Base-by-base conservation (phyloP, 805 yeast species). In the Saccharomycopsis selenospora region DNA sequence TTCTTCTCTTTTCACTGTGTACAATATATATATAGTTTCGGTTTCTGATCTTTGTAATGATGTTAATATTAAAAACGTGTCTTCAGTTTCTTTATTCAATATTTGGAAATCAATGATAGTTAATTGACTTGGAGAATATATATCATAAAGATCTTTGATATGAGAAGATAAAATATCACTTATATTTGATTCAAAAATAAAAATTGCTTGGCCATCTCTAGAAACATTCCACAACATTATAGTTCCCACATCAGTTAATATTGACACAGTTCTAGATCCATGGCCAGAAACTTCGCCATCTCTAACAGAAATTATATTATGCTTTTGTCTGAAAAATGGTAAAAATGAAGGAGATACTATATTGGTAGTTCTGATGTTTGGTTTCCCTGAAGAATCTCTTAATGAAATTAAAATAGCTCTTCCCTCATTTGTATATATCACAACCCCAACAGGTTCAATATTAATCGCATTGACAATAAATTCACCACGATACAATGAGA, bases 381-480 rank as follows among this genome's bases (percentile, higher is more conserved):
- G 79, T 56, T 78, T 81, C 27, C 95, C 91, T 29, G 76, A 69
- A 42, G 76, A 69, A 61, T 88, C 93, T 52, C 83, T 75, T 27
- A 89, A 66, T 0, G 81, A 69, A 2, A 87, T 59, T 40, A 85
- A 67, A 4, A 82, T 61, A 40, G 82, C 76, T 51, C 90, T 70
- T 22, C 87, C 87, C 52, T 75, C 67, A 3, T 85, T 76, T 0
- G 96, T 87, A 5, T 88, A 76, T 6, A 83, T 59, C 0, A 82
- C 69, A 3, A 87, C 68, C 2, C 96, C 96, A 1, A 84, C 78
- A 0, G 93, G 90, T 54, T 80, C 87, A 8, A 82, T 71, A 51
- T 75, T 75, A 47, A 78, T 76, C 1, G 82, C 73, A 33, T 70
- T 57, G 1, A 79, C 75, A 14, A 88, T 67, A 26, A 61, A 59